These are phyloP conservation scores for Papiliotrema fonsecae DNA, from an alignment of 1,284 basidiomycete genomes.

Conservation along the genomic window DNA sequence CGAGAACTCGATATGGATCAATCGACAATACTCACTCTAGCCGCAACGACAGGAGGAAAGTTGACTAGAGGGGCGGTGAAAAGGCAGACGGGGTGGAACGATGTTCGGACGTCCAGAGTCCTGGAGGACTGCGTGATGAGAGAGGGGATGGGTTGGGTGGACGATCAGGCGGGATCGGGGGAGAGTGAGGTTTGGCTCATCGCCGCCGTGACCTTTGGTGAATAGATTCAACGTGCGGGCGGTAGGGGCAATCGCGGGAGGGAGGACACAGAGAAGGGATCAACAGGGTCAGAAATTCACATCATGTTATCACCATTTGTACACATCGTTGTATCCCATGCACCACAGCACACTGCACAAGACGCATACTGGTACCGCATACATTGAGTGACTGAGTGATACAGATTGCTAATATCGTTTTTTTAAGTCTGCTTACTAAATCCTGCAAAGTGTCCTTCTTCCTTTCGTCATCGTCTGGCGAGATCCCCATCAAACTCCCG, in stretches of 20 bases:
- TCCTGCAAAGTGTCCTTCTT: too few relatives aligned
- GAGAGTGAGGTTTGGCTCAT: constrained; percentile 34
- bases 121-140: constrained; percentile 83
- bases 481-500: too few relatives aligned
- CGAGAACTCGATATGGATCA: constrained; percentile 78
- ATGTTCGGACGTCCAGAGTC: constrained; percentile 67
- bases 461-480: too few relatives aligned
- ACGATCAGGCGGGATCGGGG: constrained; percentile 59
- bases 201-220: constrained; percentile 33
- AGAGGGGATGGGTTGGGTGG: constrained; percentile 92
- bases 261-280: neutral
- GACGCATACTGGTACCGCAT: too few relatives aligned
- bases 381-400: too few relatives aligned
- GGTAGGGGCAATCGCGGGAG: neutral
- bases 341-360: too few relatives aligned
- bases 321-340: too few relatives aligned
- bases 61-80: constrained; percentile 61
- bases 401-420: too few relatives aligned
- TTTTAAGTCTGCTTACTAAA: too few relatives aligned
- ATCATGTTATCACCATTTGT: too few relatives aligned
- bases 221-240: too few relatives aligned
- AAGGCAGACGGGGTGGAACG: constrained; percentile 65
- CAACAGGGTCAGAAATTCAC: too few relatives aligned
- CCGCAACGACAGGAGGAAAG: constrained; percentile 62
- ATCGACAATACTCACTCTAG: constrained; percentile 66